Base-by-base conservation (phyloP, 441 rosid genomes). In the California macrophylla region DNA sequence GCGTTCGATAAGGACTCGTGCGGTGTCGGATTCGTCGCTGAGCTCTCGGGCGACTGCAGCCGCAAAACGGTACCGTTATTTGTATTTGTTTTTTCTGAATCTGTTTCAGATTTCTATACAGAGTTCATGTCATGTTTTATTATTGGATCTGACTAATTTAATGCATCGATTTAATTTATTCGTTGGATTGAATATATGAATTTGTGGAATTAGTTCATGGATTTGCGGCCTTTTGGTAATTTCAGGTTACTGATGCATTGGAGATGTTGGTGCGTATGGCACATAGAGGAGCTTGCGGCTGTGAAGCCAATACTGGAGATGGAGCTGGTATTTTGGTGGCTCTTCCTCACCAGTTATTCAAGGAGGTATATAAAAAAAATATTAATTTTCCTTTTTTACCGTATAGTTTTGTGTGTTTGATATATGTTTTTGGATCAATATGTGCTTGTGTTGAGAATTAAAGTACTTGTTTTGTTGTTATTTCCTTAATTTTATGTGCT, bases 231-330 rank as follows among this genome's bases (percentile, higher is more conserved):
- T 42, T 60, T 66, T 38, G 61, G 68, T 28, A 66, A 71, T 23
- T 45, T 4, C 23, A 95, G 99, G 81, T 96, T 69, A 79, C 90
- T 52, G 99, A 96, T 86, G 94, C 97, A 32, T 23, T 96, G 82
- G 98, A 96, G 85, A 96, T 96, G 99, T 77, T 96, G 86, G 67
- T 89, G 36, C 82, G 99, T 71, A 96, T 96, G 99, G 1, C 96
- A n/a, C 99, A 96, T 71, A 87, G 98, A 78, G 99, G 99, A 9
- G 99, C 99, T 66, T 96, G 99, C 76, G 99, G 99, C 1, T 96
- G 98, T 69, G 99, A 96, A 75, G 76, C 91, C 26, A 96, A 96
- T 74, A 96, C 98, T 13, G 99, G 99, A 4, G 99, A 96, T 64
- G 99, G 99, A 26, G 99, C 98, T 75, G 99, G 99, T n/a, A 89